Base-by-base conservation (phyloP, 345 rosid genomes). In the Acer yangbiense region DNA sequence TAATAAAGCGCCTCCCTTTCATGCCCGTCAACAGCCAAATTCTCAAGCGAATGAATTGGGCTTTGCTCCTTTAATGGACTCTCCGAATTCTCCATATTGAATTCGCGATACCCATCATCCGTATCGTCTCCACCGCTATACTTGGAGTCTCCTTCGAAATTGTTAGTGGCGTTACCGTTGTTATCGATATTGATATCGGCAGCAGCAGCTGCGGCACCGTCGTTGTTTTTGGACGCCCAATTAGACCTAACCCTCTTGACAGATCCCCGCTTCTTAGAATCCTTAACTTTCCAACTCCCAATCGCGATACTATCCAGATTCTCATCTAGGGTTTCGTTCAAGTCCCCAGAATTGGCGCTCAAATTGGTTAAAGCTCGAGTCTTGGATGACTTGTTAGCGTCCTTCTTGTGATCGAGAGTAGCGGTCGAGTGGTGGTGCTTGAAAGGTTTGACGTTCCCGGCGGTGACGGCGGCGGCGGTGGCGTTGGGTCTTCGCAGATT, bases 271-370 rank as follows among this genome's bases (percentile, higher is more conserved):
- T 78, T 87, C 71, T 88, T 90, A n/a, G 86, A 73, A 79, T 88
- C 89, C 63, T 82, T 90, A 18, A 88, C 91, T 70, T 86, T 88
- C 97, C 94, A 90, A 80, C 90, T 88, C 63, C 97, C 94, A 79
- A 90, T 79, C 2, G 89, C 88, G 29, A 83, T 82, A 20, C 89
- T 73, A 81, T 92, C 97, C 73, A 89, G 82, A 80, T 85, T 88
- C 62, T 86, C 91, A 16, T 82, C 89, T 82, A 87, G 91, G 88
- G 85, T 86, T 85, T 88, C 93, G 65, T 78, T 75, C 70, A 79
- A 81, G 29, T 82, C 86, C 13, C 86, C 84, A 8, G 76, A 85
- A 69, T 71, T 80, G 68, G 87, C 65, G 69, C 83, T 80, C 61
- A 94, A 74, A 81, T 90, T 86, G 70, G 91, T 86, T 72, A 94